phyloP scores from a whole-genome alignment of 225 moss, liverwort and hornwort species.

The Pseudoscleropodium purum region DNA sequence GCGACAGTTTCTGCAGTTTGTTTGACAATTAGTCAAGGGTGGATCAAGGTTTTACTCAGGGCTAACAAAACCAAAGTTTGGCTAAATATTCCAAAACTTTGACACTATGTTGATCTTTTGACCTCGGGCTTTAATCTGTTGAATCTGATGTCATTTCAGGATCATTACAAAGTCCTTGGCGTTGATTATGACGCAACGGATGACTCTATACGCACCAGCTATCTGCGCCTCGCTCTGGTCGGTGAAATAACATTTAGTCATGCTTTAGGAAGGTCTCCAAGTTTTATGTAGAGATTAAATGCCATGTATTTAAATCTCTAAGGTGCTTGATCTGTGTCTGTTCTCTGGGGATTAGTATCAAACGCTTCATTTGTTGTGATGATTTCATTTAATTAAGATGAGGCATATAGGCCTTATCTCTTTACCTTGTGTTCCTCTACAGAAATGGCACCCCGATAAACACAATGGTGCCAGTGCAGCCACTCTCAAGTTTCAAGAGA shows the following conservation, averaged over 20 bases:
- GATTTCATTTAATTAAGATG: neutral
- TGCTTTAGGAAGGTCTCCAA: neutral
- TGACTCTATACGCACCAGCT: conserved; percentile 82
- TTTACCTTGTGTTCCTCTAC: neutral
- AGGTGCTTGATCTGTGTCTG: neutral
- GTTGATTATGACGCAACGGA: conserved; percentile 86
- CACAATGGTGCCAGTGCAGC: conserved; percentile 71
- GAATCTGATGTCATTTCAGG: conserved; percentile 25
- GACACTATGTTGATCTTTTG: neutral
- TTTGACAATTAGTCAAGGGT: neutral
- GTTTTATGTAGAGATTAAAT: neutral
- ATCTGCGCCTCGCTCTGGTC: conserved; percentile 92
- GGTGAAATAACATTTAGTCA: neutral
- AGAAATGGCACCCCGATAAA: conserved; percentile 99
- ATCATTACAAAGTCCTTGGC: conserved; percentile 84
- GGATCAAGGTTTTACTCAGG: neutral
- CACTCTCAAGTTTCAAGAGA: conserved; percentile 91
- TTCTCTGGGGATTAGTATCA: neutral
- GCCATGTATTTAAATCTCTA: neutral
- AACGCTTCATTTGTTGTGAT: neutral
- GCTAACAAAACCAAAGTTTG: neutral
- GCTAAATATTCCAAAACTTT: neutral
- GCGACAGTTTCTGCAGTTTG: neutral
- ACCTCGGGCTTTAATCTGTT: neutral
- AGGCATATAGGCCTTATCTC: neutral